Evolutionary conservation across 2,329 filamentous ascomycete genomes (phyloP), one percentile per base, ranked within the genome.

Genomic region (Sporothrix mexicana): DNA sequence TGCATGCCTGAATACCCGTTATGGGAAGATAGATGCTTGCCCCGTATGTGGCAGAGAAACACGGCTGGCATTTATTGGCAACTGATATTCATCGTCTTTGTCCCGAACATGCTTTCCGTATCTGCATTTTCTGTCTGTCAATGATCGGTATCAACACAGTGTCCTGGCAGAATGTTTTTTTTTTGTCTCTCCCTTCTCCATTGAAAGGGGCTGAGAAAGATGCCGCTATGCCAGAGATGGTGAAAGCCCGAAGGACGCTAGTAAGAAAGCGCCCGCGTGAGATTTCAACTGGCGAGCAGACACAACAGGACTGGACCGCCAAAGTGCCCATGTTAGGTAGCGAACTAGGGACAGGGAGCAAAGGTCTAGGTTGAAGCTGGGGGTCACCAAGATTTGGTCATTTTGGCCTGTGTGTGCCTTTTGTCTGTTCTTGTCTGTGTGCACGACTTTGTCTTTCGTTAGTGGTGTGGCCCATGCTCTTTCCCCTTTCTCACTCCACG

Each of bases 181-280:
- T 64, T 49, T 61, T 23, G 20, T 53, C 69, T 23, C 41, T 36
- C 47, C 47, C 10, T 15, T 51, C 25, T 64, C 57, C 55, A 62
- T 41, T 61, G 53, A 49, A 64, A 30, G 57, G 59, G 72, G 61
- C 45, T 68, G 25, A 70, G 59, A 70, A 70, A 70, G 72, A 57
- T 23, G 55, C 55, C 69, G 57, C 72, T 73, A 69, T 57, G 68
- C 72, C 67, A 45, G 59, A 73, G 49, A 67, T 53, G 67, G 72
- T 13, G 67, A 73, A 67, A 49, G 59, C 41, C 67, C 67, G 59
- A 70, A 41, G n/a, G 15, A 45, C 23, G n/a, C 67, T 70, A 70
- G 25, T 12, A 36, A 15, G 36, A 55, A 66, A 71, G 55, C 41
- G 61, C 61, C 61, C 15, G 59, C 30, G 41, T 53, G 43, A 71